These are phyloP conservation scores for Euptelea pleiosperma DNA, from an alignment of 164 flowering plant genomes.

Conservation along the genomic window DNA sequence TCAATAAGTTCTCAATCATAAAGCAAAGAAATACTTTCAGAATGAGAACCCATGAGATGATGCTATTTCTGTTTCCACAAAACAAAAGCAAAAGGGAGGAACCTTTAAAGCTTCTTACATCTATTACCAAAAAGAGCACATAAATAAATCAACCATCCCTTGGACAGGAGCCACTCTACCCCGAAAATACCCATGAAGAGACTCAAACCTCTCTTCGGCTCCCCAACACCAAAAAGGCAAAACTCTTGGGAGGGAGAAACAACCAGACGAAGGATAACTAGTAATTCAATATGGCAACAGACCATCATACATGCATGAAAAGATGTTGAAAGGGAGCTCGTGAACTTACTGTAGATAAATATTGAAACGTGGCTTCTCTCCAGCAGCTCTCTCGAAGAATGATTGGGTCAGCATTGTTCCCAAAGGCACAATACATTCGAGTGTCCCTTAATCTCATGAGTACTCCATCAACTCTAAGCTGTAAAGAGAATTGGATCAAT, in stretches of 20 bases:
- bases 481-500: conserved; percentile 18
- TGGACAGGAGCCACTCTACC: background rate
- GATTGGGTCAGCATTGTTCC: conserved; percentile 31
- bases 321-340: conserved; percentile 2
- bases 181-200: background rate
- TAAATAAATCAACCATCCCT: background rate
- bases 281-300: background rate
- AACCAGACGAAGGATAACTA: background rate
- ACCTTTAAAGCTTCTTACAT: too few species aligned
- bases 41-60: too few species aligned
- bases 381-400: conserved; percentile 87
- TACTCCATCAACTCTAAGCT: conserved; percentile 99
- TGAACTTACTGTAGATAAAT: conserved; percentile 62
- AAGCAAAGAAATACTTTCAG: too few species aligned
- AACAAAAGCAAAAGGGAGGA: too few species aligned
- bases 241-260: background rate
- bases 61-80: too few species aligned
- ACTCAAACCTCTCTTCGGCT: background rate
- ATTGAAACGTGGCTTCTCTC: conserved; percentile 84
- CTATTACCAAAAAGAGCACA: too few species aligned
- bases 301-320: conserved; percentile 7
- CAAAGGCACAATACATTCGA: conserved; percentile 72
- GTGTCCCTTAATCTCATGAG: conserved; percentile 94
- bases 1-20: too few species aligned
- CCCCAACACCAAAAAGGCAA: background rate